Percentiles rank a stretch among this genome's conserved stretches.
Conservation (phyloP, 805 yeast genomes). For the Pichia ethanolica region DNA sequence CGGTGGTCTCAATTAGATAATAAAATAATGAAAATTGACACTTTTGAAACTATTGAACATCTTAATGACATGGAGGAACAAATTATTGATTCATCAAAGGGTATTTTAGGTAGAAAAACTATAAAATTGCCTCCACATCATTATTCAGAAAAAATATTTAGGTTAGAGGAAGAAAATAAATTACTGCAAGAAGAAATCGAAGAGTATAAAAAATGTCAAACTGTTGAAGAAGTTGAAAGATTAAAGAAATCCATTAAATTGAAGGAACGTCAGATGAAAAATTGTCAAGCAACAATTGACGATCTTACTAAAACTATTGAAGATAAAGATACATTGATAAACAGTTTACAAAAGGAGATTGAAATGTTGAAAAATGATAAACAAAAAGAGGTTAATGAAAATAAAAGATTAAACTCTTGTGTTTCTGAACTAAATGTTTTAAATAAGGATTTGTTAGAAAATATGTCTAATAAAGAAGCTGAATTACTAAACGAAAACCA, state of each 20-base stretch:
- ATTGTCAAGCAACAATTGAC: constrained; percentile 43
- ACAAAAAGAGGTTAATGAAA: constrained; percentile 20
- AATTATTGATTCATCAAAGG: constrained; percentile 9
- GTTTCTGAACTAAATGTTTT: constrained; percentile 22
- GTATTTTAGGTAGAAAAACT: constrained; percentile 17
- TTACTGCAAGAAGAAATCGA: background rate
- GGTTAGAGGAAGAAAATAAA: constrained; percentile 20
- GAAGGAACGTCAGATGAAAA: constrained; percentile 40
- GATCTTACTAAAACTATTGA: constrained; percentile 1
- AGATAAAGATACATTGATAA: constrained; percentile 7
- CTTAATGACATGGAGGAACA: background rate
- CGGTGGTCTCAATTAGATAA: constrained; percentile 24
- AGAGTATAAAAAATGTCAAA: constrained; percentile 35
- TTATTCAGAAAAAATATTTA: constrained; percentile 18
- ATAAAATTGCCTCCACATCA: constrained; percentile 25
- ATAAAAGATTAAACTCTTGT: constrained; percentile 8
- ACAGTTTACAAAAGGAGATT: constrained; percentile 1
- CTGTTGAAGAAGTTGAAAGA: constrained; percentile 61
- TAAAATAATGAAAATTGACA: constrained; percentile 1
- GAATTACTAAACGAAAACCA: constrained; percentile 52
- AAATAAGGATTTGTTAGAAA: constrained; percentile 60
- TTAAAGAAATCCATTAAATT: constrained; percentile 54
- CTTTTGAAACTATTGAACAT: background rate
- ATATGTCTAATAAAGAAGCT: constrained; percentile 56
- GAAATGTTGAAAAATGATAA: constrained; percentile 12